These are phyloP conservation scores for Limnanthes douglasii DNA, from an alignment of 345 rosid genomes.

Conservation along the genomic window DNA sequence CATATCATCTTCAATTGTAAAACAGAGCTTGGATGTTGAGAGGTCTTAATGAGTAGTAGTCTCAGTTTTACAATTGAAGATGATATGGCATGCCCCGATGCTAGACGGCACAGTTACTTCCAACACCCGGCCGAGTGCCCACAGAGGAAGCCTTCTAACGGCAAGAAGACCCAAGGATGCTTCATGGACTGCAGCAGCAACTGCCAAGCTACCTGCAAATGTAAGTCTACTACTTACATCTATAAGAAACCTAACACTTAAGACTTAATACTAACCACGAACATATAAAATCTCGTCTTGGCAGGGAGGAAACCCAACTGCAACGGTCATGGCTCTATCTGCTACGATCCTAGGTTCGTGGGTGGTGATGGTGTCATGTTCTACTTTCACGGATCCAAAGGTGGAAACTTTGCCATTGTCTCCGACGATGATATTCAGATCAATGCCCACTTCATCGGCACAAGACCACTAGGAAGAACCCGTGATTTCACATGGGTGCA, in stretches of 20 bases:
- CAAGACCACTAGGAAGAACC: constrained; percentile 35
- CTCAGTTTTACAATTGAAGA: too few species aligned
- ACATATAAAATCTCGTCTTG: too few species aligned
- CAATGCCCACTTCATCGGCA: constrained; percentile 59
- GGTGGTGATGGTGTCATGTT: constrained; percentile 78
- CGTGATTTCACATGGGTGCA: constrained; percentile 73
- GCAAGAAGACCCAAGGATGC: constrained; percentile 57
- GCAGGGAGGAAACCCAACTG: constrained; percentile 42
- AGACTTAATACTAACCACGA: too few species aligned
- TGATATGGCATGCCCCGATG: too few species aligned
- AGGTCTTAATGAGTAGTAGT: too few species aligned
- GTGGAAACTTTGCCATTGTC: constrained; percentile 53
- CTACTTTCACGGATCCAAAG: constrained; percentile 59
- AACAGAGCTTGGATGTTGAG: too few species aligned
- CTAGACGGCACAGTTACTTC: too few species aligned
- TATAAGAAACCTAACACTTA: too few species aligned
- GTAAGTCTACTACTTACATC: constrained; percentile 44
- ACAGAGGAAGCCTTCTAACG: constrained; percentile 40
- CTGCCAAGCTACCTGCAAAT: constrained; percentile 72
- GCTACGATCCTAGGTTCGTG: constrained; percentile 67
- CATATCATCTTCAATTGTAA: too few species aligned
- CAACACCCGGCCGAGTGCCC: constrained; percentile 68
- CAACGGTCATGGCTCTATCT: constrained; percentile 40
- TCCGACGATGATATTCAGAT: constrained; percentile 51
- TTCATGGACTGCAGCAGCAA: constrained; percentile 50